Conservation (phyloP, 2,329 filamentous ascomycete genomes). For the Phyllosticta citribraziliensis region DNA sequence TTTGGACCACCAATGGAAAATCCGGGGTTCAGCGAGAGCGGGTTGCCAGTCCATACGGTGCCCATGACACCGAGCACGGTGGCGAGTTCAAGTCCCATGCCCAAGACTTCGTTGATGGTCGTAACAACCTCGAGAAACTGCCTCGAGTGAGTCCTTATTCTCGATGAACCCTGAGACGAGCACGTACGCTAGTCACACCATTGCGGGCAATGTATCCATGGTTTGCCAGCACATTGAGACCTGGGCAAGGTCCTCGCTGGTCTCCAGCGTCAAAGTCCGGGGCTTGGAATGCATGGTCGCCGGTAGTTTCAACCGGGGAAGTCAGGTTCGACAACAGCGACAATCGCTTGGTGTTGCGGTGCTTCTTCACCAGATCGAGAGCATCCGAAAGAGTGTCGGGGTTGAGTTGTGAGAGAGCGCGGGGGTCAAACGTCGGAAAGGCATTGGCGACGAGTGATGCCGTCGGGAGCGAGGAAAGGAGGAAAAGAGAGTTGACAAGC, state of each 20-base stretch:
- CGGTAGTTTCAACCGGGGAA: constrained; percentile 5
- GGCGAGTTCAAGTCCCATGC: constrained; percentile 20
- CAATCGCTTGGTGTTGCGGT: constrained; percentile 13
- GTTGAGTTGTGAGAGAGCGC: constrained; percentile 9
- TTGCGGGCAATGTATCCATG: constrained; percentile 23
- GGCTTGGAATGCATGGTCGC: constrained; percentile 9
- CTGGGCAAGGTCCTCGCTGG: constrained; percentile 24
- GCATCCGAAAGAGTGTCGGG: constrained; percentile 13
- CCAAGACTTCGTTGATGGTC: constrained; percentile 13
- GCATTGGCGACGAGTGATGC: constrained; percentile 1
- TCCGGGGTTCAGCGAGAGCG: constrained; percentile 38
- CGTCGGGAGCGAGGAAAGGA: constrained; percentile 9
- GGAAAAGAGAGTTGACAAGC: constrained; percentile 11
- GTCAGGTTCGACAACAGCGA: background rate
- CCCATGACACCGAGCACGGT: constrained; percentile 24
- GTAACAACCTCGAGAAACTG: background rate
- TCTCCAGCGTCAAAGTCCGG: constrained; percentile 1
- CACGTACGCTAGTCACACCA: constrained; percentile 4
- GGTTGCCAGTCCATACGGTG: constrained; percentile 32
- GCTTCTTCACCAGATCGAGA: constrained; percentile 12
- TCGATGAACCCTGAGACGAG: background rate
- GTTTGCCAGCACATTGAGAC: constrained; percentile 26
- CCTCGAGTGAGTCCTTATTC: background rate
- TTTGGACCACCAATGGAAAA: constrained; percentile 17
- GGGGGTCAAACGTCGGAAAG: constrained; percentile 12